Conservation (phyloP, 176 grass and related monocot genomes). For the Olyra latifolia region DNA sequence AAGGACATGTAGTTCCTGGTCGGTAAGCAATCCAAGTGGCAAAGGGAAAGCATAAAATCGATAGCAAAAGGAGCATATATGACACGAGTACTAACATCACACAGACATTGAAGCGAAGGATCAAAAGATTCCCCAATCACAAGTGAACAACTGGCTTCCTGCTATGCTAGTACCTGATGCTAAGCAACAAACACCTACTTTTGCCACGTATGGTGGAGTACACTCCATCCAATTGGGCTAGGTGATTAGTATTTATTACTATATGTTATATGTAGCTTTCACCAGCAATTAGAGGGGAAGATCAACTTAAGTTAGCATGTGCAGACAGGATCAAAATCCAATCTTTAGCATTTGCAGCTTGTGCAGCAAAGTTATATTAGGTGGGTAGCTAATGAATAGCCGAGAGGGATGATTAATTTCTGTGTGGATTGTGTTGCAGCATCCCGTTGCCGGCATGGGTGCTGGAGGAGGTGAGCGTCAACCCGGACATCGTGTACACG, state of each 20-base stretch:
- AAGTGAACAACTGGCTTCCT: not conserved
- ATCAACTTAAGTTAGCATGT: not conserved
- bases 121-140: not conserved
- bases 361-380: not conserved
- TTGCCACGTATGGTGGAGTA: not conserved
- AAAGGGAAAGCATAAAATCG: not conserved
- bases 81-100: not conserved
- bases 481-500: slow-evolving; percentile 86
- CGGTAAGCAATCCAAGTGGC: slow-evolving; percentile 30
- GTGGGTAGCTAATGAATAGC: not conserved
- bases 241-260: not conserved
- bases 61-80: not conserved
- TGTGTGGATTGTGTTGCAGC: slow-evolving; percentile 40
- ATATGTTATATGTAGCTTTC: not conserved
- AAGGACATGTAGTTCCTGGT: not conserved
- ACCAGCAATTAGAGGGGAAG: not conserved
- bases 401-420: not conserved
- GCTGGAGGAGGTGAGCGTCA: slow-evolving; percentile 62
- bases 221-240: not conserved
- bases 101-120: not conserved
- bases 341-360: not conserved
- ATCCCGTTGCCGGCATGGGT: slow-evolving; percentile 91
- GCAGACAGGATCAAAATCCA: not conserved
- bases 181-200: not conserved
- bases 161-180: not conserved